Evolutionary conservation across 2,329 filamentous ascomycete genomes (phyloP).

Genomic region (Hypoxylon sp.): DNA sequence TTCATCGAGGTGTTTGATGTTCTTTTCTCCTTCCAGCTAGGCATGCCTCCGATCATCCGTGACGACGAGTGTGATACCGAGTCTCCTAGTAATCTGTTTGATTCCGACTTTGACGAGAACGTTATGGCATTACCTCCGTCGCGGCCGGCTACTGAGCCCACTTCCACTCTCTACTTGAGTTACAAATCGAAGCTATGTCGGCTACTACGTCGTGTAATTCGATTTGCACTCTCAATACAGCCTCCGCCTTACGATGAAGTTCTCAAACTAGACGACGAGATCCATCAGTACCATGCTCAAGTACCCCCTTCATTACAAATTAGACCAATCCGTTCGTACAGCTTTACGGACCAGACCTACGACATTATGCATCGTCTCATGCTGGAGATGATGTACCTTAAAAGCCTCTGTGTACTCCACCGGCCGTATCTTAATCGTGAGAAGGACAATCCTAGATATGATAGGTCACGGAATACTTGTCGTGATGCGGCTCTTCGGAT

Average conservation of each 20-base stretch:
- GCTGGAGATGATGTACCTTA: slow-evolving; percentile 65
- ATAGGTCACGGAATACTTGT: slow-evolving; percentile 60
- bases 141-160: slow-evolving; percentile 61
- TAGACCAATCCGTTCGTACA: slow-evolving; percentile 60
- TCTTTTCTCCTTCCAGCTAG: slow-evolving; percentile 67
- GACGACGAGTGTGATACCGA: slow-evolving; percentile 64
- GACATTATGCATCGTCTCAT: slow-evolving; percentile 66
- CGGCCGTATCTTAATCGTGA: slow-evolving; percentile 62
- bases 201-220: slow-evolving; percentile 62
- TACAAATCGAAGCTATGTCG: slow-evolving; percentile 62
- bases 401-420: slow-evolving; percentile 66
- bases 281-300: slow-evolving; percentile 57
- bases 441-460: slow-evolving; percentile 58
- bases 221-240: slow-evolving; percentile 58
- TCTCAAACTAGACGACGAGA: slow-evolving; percentile 59
- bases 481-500: slow-evolving; percentile 62
- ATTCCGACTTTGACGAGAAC: slow-evolving; percentile 68
- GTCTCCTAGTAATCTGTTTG: slow-evolving; percentile 63
- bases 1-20: slow-evolving; percentile 64
- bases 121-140: slow-evolving; percentile 60
- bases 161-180: slow-evolving; percentile 61
- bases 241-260: slow-evolving; percentile 58
- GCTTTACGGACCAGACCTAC: slow-evolving; percentile 61
- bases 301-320: slow-evolving; percentile 60
- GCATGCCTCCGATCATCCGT: slow-evolving; percentile 66